Evolutionary conservation across 2,329 filamentous ascomycete genomes (phyloP), one percentile per base, ranked within the genome.

Genomic region (Venturia aucupariae): DNA sequence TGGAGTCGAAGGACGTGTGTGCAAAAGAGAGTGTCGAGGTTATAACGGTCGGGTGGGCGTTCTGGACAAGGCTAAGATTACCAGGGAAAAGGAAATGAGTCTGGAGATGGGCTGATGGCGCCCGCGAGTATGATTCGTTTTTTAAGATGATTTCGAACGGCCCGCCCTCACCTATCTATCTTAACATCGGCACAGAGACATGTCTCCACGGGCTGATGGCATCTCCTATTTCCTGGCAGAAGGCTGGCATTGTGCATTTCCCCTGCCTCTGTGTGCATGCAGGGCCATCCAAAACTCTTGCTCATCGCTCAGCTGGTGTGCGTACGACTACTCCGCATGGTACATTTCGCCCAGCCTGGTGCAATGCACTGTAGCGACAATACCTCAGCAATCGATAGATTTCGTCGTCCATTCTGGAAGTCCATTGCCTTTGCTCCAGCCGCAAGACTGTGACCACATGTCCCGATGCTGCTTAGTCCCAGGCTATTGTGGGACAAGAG

Each of bases 61-160:
- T 35, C 51, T 55, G 51, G 51, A 55, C 22, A 11, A n/a, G 15
- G 51, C 51, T 55, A 55, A 55, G 51, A 55, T 35, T 35, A 55
- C 51, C 51, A 55, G 51, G 51, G 30, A 57, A 54, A 57, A 35
- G 51, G 51, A 57, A 57, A 57, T 57, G 51, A 57, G 30, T 51
- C 51, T 57, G 51, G 51, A 57, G 51, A 57, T 35, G 17, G 51
- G 51, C 51, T 35, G 19, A 57, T 57, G 51, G 51, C 51, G 51
- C 35, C 24, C 22, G 22, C 51, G 51, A 57, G 51, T 57, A 57
- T n/a, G n/a, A n/a, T 15, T 57, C 6, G 22, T 4, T 35, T 57
- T 57, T 38, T n/a, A n/a, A 30, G 51, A 32, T 38, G 27, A 57
- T 35, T n/a, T 55, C 11, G 30, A n/a, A 19, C 30, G 51, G 30